Evolutionary conservation across 208 protist species (phyloP).

Genomic region (Vickermania ingenoplastis): DNA sequence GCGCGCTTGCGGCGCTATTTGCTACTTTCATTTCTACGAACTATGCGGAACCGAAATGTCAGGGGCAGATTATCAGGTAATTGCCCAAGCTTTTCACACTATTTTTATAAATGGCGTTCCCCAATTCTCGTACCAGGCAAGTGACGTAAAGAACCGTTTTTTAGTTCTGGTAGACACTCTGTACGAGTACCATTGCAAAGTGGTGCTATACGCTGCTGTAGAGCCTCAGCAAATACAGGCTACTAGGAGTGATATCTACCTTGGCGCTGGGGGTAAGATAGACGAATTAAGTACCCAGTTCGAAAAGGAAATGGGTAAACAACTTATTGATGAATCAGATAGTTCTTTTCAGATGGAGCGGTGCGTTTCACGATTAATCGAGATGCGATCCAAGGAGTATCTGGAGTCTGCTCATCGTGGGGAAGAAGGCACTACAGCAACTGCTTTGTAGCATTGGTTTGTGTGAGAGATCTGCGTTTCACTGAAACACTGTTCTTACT

Average conservation of each 20-base stretch:
- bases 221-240: slow-evolving; percentile 42
- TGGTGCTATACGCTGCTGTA: slow-evolving; percentile 62
- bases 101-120: slow-evolving; percentile 81
- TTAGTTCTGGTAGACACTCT: slow-evolving; percentile 84
- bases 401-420: slow-evolving; percentile 43
- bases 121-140: slow-evolving; percentile 61
- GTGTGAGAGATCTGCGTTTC: no score
- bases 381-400: slow-evolving; percentile 87
- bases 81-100: slow-evolving; percentile 82
- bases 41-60: slow-evolving; percentile 62
- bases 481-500: slow-evolving; percentile 5
- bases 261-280: neutral
- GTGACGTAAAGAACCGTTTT: slow-evolving; percentile 80
- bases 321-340: slow-evolving; percentile 57
- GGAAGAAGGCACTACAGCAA: slow-evolving; percentile 29
- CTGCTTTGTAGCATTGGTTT: no score
- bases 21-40: slow-evolving; percentile 76
- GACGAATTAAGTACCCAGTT: slow-evolving; percentile 48
- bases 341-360: slow-evolving; percentile 81
- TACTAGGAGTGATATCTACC: slow-evolving; percentile 13
- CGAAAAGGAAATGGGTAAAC: slow-evolving; percentile 58
- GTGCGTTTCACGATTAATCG: slow-evolving; percentile 72
- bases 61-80: slow-evolving; percentile 77
- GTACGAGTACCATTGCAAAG: slow-evolving; percentile 79
- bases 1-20: slow-evolving; percentile 54